Base-by-base conservation (phyloP, 441 rosid genomes). In the Theobroma grandiflorum region DNA sequence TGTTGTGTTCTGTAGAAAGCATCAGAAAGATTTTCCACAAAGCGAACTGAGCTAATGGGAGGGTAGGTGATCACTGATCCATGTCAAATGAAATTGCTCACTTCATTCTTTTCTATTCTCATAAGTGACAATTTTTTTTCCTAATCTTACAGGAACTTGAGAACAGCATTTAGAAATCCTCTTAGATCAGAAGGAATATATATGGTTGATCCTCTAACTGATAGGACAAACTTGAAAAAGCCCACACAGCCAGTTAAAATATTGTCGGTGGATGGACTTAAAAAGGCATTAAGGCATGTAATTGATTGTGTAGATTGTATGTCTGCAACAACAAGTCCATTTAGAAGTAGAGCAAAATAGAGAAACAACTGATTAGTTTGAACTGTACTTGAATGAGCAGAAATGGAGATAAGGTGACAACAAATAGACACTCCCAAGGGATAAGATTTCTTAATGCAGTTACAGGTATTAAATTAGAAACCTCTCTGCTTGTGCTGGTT, bases 341-440 rank as follows among this genome's bases (percentile, higher is more conserved):
- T 26, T 74, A 43, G 16, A 55, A 31, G 14, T 40, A 8, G 18
- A 74, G 42, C 22, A 74, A 40, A 74, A n/a, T 58, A 7, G 38
- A 14, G 52, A 40, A 58, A 15, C 68, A 0, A 59, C 68, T 74
- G 42, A 74, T 74, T 42, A 8, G 40, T 42, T 42, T 74, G 55
- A 58, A 15, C 55, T 74, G 42, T 31, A 43, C 22, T 59, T 59
- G 78, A 83, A 85, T 73, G 53, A 79, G 81, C 93, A 97, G 99
- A 76, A 90, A 91, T 31, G 98, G 94, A 37, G 95, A 89, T 83
- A 93, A 93, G 87, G 98, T 95, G 87, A 97, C 98, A 38, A 93
- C 99, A 79, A 94, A 89, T 77, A 64, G 88, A 74, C 89, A 91
- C 85, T 95, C 99, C n/a, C 99, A 97, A 76, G 99, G 99, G 70